Evolutionary conservation across 2,329 filamentous ascomycete species (phyloP).

Genomic region (Keithomyces neogunnii): DNA sequence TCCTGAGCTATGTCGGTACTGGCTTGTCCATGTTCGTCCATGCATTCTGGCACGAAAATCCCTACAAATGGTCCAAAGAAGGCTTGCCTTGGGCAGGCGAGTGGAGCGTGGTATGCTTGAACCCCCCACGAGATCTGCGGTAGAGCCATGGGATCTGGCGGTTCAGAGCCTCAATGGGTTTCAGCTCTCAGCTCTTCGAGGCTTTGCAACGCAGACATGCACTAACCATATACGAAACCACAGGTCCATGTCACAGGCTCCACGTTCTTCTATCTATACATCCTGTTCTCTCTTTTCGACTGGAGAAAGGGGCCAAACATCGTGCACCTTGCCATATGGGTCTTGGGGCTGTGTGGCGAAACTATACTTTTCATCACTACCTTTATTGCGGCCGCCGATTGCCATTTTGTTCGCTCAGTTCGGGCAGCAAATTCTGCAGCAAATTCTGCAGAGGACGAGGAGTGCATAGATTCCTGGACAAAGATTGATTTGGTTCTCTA

Average conservation of each 20-base stretch:
- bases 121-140: neutral
- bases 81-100: conserved; percentile 68
- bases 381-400: conserved; percentile 57
- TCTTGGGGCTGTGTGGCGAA: conserved; percentile 64
- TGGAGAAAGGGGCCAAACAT: conserved; percentile 71
- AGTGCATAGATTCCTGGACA: conserved; percentile 30
- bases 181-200: too few species aligned
- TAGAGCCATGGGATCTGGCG: neutral
- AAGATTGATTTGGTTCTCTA: conserved; percentile 57
- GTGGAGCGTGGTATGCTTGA: conserved; percentile 57
- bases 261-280: conserved; percentile 78
- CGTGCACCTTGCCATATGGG: conserved; percentile 75
- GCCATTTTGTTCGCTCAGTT: conserved; percentile 48
- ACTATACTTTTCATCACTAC: conserved; percentile 61
- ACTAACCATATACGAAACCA: neutral
- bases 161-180: too few species aligned
- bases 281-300: conserved; percentile 81
- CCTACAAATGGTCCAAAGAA: conserved; percentile 28
- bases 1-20: conserved; percentile 69
- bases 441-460: conserved; percentile 17
- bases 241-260: conserved; percentile 81
- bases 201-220: too few species aligned
- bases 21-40: conserved; percentile 66
- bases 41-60: conserved; percentile 45
- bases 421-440: conserved; percentile 16